These are phyloP conservation scores for Termitomyces sp. DNA, from an alignment of 768 basidiomycete species.

Conservation along the genomic window DNA sequence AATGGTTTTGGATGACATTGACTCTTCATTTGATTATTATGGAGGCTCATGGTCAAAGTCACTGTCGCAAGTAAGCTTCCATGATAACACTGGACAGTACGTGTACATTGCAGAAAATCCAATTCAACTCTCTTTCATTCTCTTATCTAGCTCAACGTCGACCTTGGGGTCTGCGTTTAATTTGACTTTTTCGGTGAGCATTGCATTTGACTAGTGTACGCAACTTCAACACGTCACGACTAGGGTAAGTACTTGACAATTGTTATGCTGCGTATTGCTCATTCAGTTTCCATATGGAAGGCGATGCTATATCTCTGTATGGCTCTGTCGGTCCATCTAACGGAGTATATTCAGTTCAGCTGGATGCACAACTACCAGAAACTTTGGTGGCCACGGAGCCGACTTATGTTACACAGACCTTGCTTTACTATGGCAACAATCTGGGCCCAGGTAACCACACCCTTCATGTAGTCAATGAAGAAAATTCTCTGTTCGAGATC, in stretches of 20 bases:
- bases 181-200: neutral
- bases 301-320: neutral
- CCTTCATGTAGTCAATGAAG: neutral
- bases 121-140: neutral
- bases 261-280: neutral
- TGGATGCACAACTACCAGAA: neutral
- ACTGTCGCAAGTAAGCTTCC: neutral
- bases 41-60: neutral
- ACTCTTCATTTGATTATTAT: neutral
- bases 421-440: neutral
- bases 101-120: neutral
- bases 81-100: conserved; percentile 3
- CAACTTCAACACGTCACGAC: neutral
- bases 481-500: neutral
- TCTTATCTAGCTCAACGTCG: neutral
- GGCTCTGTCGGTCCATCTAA: neutral
- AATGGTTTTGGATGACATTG: neutral
- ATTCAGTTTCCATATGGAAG: neutral
- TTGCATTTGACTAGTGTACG: neutral
- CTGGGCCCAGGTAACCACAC: neutral
- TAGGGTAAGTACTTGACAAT: neutral
- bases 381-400: neutral
- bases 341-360: neutral
- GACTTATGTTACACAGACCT: neutral
- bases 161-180: neutral